These are phyloP conservation scores for Alternaria infectoria DNA, from an alignment of 2,329 filamentous ascomycete genomes.

Conservation along the genomic window DNA sequence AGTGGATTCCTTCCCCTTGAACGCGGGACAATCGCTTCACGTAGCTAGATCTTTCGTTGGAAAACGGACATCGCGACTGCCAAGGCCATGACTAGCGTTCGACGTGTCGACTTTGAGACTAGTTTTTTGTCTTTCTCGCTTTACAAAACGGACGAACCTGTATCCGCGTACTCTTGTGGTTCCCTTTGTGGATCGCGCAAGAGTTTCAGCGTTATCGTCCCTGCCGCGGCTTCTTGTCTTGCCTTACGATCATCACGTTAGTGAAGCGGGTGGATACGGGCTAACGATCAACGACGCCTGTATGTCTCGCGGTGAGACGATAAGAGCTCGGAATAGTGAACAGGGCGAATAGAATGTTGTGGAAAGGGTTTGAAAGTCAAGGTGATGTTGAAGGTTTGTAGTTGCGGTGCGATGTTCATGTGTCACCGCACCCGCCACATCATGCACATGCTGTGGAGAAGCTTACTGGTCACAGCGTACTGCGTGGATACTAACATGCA, in stretches of 20 bases:
- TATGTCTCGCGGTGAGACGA: background rate
- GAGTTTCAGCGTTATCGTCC: background rate
- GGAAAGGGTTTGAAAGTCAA: background rate
- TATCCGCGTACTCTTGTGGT: background rate
- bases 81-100: constrained; percentile 7
- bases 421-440: background rate
- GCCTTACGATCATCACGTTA: constrained; percentile 3
- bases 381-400: background rate
- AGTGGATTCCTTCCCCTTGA: background rate
- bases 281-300: background rate
- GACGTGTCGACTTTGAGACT: background rate
- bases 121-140: background rate
- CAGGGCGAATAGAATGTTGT: constrained; percentile 1
- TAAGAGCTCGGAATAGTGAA: background rate
- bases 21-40: background rate
- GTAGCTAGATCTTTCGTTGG: background rate
- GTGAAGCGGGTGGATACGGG: background rate
- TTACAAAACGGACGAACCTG: background rate
- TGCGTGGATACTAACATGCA: background rate
- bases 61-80: background rate
- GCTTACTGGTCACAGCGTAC: background rate
- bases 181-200: background rate
- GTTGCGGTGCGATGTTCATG: background rate
- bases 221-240: background rate
- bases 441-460: background rate